Percentiles rank a stretch among this genome's conserved stretches.
Evolutionary conservation across 768 basidiomycete genomes (phyloP).

Genomic region (Termitomyces sp.): DNA sequence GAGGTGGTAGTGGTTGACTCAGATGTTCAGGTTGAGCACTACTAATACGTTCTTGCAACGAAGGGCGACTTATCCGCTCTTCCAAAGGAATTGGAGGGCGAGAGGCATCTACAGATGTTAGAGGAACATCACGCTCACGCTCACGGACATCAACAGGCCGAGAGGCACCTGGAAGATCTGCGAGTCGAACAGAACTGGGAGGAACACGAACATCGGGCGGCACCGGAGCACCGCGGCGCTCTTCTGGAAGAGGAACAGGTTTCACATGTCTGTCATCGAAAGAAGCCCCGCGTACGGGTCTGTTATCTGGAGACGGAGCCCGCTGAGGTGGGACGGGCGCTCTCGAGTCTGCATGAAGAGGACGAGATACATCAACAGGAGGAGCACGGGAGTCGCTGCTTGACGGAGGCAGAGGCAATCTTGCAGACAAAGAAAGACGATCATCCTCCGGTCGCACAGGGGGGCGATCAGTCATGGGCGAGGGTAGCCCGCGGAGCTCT

Average conservation of each 20-base stretch:
- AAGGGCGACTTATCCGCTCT: constrained; percentile 31
- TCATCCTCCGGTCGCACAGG: constrained; percentile 13
- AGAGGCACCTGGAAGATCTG: constrained; percentile 14
- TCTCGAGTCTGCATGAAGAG: constrained; percentile 17
- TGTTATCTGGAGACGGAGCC: constrained; percentile 20
- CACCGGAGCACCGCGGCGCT: constrained; percentile 15
- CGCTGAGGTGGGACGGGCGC: constrained; percentile 21
- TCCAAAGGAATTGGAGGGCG: constrained; percentile 23
- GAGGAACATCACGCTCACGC: constrained; percentile 7
- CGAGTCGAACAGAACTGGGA: constrained; percentile 15
- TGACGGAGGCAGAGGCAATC: constrained; percentile 12
- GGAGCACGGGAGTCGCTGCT: constrained; percentile 18
- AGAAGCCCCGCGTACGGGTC: constrained; percentile 13
- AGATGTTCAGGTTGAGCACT: constrained; percentile 25
- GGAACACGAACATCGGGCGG: constrained; percentile 9
- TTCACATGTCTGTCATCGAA: constrained; percentile 28
- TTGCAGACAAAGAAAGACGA: constrained; percentile 11
- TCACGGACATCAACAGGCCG: constrained; percentile 10
- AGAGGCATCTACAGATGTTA: constrained; percentile 14
- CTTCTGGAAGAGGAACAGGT: constrained; percentile 23
- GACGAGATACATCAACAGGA: constrained; percentile 23
- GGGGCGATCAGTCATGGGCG: constrained; percentile 11
- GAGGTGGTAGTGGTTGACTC: not conserved
- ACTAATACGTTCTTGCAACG: constrained; percentile 27
- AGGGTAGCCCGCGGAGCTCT: constrained; percentile 25